phyloP scores from a whole-genome alignment of 2,329 filamentous ascomycete genomes.

The Metarhizium sp. region DNA sequence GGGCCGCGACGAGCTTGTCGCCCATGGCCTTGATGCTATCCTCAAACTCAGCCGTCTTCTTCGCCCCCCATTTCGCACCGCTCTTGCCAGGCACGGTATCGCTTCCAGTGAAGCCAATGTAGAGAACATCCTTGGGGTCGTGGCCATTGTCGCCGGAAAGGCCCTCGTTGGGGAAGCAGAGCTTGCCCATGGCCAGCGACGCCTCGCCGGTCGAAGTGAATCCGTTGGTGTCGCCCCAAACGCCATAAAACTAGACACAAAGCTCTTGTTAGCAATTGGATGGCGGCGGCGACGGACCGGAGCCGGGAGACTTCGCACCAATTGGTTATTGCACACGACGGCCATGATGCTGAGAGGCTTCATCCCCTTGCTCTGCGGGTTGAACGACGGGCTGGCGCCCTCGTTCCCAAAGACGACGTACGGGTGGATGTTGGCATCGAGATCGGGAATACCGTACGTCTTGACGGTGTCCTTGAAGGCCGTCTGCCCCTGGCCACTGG shows the following conservation, averaged over 20 bases:
- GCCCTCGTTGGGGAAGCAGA: slow-evolving; percentile 27
- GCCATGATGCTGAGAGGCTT: no score
- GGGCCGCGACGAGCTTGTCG: slow-evolving; percentile 33
- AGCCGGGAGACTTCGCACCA: no score
- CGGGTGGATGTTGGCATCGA: slow-evolving; percentile 39
- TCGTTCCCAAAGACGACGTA: slow-evolving; percentile 46
- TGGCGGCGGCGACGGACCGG: no score
- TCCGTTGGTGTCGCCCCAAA: no score
- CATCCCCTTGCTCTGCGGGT: slow-evolving; percentile 13
- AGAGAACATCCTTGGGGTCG: slow-evolving; percentile 47
- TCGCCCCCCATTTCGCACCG: slow-evolving; percentile 45
- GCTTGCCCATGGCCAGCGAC: no score
- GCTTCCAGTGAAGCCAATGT: slow-evolving; percentile 47
- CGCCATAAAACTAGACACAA: no score
- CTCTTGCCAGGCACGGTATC: slow-evolving; percentile 35
- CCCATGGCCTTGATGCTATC: slow-evolving; percentile 41
- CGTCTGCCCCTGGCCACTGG: slow-evolving; percentile 35
- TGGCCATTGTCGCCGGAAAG: slow-evolving; percentile 49
- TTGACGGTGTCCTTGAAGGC: slow-evolving; percentile 32
- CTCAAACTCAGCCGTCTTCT: slow-evolving; percentile 39
- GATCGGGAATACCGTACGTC: slow-evolving; percentile 29
- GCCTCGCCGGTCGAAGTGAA: no score
- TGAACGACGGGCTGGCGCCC: slow-evolving; percentile 24
- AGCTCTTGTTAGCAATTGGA: no score
- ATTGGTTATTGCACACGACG: no score